Conservation (phyloP, 352 stramenopile genomes). For the Chrysophaeum taylorii region DNA sequence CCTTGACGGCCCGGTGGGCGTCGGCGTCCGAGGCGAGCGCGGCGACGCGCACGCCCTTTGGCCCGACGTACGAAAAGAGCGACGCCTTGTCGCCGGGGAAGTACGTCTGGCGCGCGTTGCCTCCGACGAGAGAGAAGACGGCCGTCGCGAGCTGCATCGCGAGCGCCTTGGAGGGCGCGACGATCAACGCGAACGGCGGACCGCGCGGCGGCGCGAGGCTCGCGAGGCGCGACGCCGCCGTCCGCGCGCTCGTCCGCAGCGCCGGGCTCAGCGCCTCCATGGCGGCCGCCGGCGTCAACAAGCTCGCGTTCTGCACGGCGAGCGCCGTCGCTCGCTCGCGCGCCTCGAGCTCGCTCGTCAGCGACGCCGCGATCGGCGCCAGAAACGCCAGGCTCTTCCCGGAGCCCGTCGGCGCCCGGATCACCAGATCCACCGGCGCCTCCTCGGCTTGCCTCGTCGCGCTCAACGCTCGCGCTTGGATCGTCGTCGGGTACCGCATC, state of each 20-base stretch:
- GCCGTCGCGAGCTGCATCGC: neutral
- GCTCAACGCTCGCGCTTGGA: slow-evolving; percentile 18
- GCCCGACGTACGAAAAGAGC: neutral
- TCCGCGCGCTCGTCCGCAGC: neutral
- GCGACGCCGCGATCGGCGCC: slow-evolving; percentile 73
- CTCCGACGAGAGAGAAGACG: neutral
- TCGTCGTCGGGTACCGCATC: slow-evolving; percentile 14
- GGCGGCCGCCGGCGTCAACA: neutral
- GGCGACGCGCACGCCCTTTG: neutral
- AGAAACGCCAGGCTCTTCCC: slow-evolving; percentile 89
- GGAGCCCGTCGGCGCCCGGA: slow-evolving; percentile 63
- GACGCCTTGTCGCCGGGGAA: neutral
- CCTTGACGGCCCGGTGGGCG: neutral
- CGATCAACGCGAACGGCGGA: neutral
- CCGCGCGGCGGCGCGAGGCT: neutral
- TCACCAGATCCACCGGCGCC: slow-evolving; percentile 23
- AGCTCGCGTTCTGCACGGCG: neutral
- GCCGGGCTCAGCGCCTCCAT: neutral
- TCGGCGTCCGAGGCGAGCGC: slow-evolving; percentile 3
- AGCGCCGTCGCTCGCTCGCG: neutral
- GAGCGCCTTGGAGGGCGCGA: neutral
- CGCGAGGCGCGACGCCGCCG: neutral
- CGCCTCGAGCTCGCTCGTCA: slow-evolving; percentile 18
- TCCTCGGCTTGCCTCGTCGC: too few relatives aligned
- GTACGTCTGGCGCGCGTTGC: neutral